These are phyloP conservation scores for Hanseniaspora mollemarum DNA, from an alignment of 805 yeast genomes.

Conservation along the genomic window DNA sequence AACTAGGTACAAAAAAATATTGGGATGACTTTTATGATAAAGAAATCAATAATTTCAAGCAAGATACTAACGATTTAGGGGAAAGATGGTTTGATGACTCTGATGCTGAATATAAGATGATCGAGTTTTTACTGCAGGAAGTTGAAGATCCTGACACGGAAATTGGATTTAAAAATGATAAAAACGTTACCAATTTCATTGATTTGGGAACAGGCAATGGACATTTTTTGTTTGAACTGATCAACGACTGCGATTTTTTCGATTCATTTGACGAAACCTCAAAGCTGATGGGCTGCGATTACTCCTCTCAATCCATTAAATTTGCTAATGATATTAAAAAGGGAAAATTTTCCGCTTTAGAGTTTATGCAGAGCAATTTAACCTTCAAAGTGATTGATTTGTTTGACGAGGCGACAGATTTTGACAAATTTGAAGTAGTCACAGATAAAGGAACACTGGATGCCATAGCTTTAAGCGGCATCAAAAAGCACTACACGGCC, in stretches of 20 bases:
- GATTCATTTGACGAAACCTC: constrained; percentile 30
- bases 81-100: constrained; percentile 95
- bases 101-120: constrained; percentile 80
- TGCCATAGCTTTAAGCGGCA: constrained; percentile 80
- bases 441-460: constrained; percentile 94
- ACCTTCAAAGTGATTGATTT: constrained; percentile 62
- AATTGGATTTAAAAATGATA: constrained; percentile 26
- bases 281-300: constrained; percentile 66
- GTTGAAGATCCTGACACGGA: constrained; percentile 26
- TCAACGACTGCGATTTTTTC: constrained; percentile 44
- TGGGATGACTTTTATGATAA: constrained; percentile 81
- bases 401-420: constrained; percentile 29
- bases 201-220: constrained; percentile 98
- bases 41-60: constrained; percentile 60
- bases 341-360: constrained; percentile 29
- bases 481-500: constrained; percentile 36
- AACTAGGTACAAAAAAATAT: constrained; percentile 76
- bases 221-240: constrained; percentile 61
- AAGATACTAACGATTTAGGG: constrained; percentile 76
- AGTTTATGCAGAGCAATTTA: constrained; percentile 23
- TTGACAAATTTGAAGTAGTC: constrained; percentile 52
- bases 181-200: constrained; percentile 33
- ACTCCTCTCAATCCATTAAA: constrained; percentile 65
- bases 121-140: constrained; percentile 53
- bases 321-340: constrained; percentile 56